Evolutionary conservation across 2,329 filamentous ascomycete species (phyloP), one percentile per base, ranked within the genome.

Genomic region (Curvularia sp.): DNA sequence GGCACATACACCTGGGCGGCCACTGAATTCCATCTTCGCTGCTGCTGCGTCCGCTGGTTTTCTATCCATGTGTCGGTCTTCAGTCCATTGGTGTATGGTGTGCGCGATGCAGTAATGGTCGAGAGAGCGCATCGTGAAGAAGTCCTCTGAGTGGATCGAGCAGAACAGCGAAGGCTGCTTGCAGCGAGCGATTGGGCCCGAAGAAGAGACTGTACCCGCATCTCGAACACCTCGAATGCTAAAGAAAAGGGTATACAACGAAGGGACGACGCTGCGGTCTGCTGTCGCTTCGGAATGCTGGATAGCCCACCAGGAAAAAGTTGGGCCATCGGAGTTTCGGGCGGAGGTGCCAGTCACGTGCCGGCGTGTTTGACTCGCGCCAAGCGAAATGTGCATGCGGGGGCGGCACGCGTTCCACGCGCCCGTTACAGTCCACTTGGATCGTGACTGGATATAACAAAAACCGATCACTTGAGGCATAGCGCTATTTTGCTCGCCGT

Each of bases 1-100:
- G 49, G 49, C 20, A 76, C 76, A 62, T 64, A 78, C 76, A 78
- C 75, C 62, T 73, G 67, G 28, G 76, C 75, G 31, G 75, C 75
- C 22, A 67, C 66, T 59, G 74, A 75, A 58, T 76, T 73, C 73
- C 71, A 77, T 61, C 76, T 73, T 56, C 68, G 66, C 63, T 76
- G 75, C 43, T 53, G 59, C 30, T 57, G 41, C n/a, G 33, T 55
- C n/a, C 47, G 61, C 49, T 71, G 66, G 12, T 48, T 70, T 24
- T 58, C 63, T 41, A 74, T 69, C 69, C 71, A 74, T 61, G 65
- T 64, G 44, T 68, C 67, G 1, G 68, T 73, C 58, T 68, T 71
- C 6, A 65, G 57, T 18, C 73, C 73, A 62, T 68, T 71, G 49
- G 64, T 68, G 46, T 67, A 70, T 30, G 64, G 63, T 35, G 66